Evolutionary conservation across 495 filamentous ascomycete genomes (phyloP), one percentile per base, ranked within the genome.

Genomic region (Penicillium maclennaniae): DNA sequence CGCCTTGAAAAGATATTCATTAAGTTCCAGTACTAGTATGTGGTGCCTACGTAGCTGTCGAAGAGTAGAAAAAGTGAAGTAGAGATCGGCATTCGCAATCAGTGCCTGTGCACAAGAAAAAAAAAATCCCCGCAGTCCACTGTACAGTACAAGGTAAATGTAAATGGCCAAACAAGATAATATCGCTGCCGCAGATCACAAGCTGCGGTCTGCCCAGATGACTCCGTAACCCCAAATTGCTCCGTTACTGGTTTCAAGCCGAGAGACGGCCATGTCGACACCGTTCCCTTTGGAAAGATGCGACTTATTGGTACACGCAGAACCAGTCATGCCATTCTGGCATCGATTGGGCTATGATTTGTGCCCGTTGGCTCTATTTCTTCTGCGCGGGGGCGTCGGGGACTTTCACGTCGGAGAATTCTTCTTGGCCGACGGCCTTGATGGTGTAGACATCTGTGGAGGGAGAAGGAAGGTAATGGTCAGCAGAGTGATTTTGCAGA

Each of bases 371-470:
- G 19, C 23, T 44, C 41, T 53, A 47, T 50, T 53, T 60, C 47
- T 62, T 60, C 31, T 77, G 65, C 58, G 79, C 70, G 42, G 87
- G 86, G 7, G 80, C 75, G 63, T 87, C 86, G 44, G 92, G 91
- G 40, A 95, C 84, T 61, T 83, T 82, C 49, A 99, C 91, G 66
- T 99, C 93, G 60, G 92, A 89, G 80, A 99, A 99, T 54, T 99
- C 91, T 69, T 99, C 93, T 73, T 97, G 95, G 34, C 91, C 86
- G 64, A 99, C 85, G 21, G 87, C 91, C 47, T 75, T 79, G 65
- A 99, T 87, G 8, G 93, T 97, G 71, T 87, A 97, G 47, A 83
- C 72, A 66, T 96, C 93, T 98, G 53, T 47, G 45, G n/a, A 25
- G 15, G 6, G 7, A 23, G 16, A 21, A 25, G 41, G n/a, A n/a